Base-by-base conservation (phyloP, 2,329 filamentous ascomycete species). In the Cladosporium colombiae region DNA sequence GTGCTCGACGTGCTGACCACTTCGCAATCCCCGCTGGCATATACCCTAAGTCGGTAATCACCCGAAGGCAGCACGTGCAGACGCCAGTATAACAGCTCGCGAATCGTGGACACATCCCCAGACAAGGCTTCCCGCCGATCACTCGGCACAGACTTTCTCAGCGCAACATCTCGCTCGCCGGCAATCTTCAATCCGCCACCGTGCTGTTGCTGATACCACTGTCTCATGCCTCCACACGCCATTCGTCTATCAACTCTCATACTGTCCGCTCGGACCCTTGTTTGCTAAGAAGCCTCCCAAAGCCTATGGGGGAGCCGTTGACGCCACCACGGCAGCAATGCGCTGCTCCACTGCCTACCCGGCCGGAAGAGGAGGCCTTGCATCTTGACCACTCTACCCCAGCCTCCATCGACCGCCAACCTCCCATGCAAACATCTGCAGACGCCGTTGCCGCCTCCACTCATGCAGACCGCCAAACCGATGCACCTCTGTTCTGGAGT, bases 401-500 rank as follows among this genome's bases (percentile, higher is more conserved):
- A 46, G 40, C 40, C 40, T 46, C 40, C 40, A 4, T 31, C 29
- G 29, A 62, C 18, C 60, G 31, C 23, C 60, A 37, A 33, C 7
- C 40, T 31, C 29, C 18, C 44, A 52, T 53, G 59, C 59, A 46
- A 44, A 29, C 59, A 25, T 62, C 44, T 52, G 50, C 50, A 63
- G 33, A 63, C 18, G 60, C 49, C 16, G 31, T 23, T 29, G 60
- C 31, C 60, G 49, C 50, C 35, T 21, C 44, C 29, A 21, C 44
- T 29, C n/a, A 62, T 53, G 46, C 62, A 64, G 53, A 46, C 37
- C 29, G 29, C 49, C 49, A 64, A 29, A 31, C 18, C n/a, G 49
- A 62, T 16, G 75, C 81, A 31, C 82, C 82, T 56, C 81, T 81
- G 7, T 84, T 80, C 75, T 84, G 82, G 81, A 79, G 65, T 31